Percentiles rank a stretch among this genome's conserved stretches.
phyloP scores from a whole-genome alignment of 2,329 filamentous ascomycete species.

The Sodiomyces alkalinus region DNA sequence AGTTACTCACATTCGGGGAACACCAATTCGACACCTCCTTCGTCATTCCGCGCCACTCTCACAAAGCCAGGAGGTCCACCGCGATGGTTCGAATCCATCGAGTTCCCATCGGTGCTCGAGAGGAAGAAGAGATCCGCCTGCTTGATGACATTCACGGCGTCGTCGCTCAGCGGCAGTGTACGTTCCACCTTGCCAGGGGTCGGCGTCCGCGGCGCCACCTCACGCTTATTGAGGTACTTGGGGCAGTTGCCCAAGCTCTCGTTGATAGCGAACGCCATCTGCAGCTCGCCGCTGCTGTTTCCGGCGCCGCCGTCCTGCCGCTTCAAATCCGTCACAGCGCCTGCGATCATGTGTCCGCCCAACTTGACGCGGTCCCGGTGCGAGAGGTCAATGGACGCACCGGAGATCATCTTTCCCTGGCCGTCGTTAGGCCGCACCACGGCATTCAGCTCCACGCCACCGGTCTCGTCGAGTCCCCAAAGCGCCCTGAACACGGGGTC shows the following conservation, averaged over 20 bases:
- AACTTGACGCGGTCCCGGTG: slow-evolving; percentile 60
- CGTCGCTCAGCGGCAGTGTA: slow-evolving; percentile 27
- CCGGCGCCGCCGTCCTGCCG: slow-evolving; percentile 12
- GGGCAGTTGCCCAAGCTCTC: slow-evolving; percentile 72
- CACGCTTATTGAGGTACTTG: slow-evolving; percentile 71
- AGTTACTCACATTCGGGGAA: slow-evolving; percentile 63
- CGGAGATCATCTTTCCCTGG: slow-evolving; percentile 22
- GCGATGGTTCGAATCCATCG: slow-evolving; percentile 76
- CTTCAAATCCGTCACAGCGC: slow-evolving; percentile 28
- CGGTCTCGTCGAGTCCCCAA: slow-evolving; percentile 33
- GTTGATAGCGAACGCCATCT: slow-evolving; percentile 52
- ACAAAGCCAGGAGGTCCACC: slow-evolving; percentile 64
- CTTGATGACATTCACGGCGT: slow-evolving; percentile 42
- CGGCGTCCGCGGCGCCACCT: slow-evolving; percentile 38
- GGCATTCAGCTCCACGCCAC: slow-evolving; percentile 21
- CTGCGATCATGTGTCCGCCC: slow-evolving; percentile 52
- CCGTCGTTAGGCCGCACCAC: slow-evolving; percentile 24
- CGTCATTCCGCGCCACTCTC: slow-evolving; percentile 45
- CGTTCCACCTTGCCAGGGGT: slow-evolving; percentile 26
- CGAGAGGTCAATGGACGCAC: slow-evolving; percentile 51
- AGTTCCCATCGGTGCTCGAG: slow-evolving; percentile 45
- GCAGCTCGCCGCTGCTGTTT: slow-evolving; percentile 23
- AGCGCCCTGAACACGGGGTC: slow-evolving; percentile 59
- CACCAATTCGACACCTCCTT: slow-evolving; percentile 33
- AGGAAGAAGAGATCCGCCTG: slow-evolving; percentile 67